phyloP scores from a whole-genome alignment of 2,329 filamentous ascomycete genomes.

The Pleoardoris graminearum region DNA sequence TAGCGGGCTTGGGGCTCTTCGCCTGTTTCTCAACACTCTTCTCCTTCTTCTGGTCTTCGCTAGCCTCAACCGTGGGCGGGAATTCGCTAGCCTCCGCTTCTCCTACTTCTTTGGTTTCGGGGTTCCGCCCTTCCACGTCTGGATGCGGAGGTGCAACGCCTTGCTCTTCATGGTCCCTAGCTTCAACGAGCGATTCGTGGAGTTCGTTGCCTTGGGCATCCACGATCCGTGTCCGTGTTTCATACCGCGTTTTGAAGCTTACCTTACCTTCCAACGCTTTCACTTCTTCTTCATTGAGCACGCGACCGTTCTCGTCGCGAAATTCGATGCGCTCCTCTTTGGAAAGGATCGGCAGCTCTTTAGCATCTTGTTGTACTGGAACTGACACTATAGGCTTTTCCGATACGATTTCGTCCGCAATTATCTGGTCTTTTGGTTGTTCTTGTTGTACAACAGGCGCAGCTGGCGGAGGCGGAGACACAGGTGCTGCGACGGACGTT shows the following conservation, averaged over 20 bases:
- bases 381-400: constrained; percentile 38
- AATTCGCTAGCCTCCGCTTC: constrained; percentile 44
- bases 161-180: constrained; percentile 35
- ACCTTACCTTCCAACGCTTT: constrained; percentile 86
- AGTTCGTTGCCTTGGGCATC: constrained; percentile 81
- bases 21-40: constrained; percentile 44
- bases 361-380: constrained; percentile 27
- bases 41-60: constrained; percentile 51
- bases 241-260: constrained; percentile 92
- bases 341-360: constrained; percentile 47
- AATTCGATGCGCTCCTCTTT: constrained; percentile 89
- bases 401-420: constrained; percentile 28
- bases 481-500: constrained; percentile 24
- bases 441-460: constrained; percentile 20
- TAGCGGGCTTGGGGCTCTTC: constrained; percentile 44
- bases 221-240: constrained; percentile 86
- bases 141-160: constrained; percentile 58
- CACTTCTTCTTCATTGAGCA: constrained; percentile 83
- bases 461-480: constrained; percentile 27
- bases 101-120: constrained; percentile 55
- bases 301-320: constrained; percentile 89
- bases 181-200: constrained; percentile 48
- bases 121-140: constrained; percentile 61
- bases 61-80: constrained; percentile 47
- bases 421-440: constrained; percentile 17